These are phyloP conservation scores for Heritiera littoralis DNA, from an alignment of 345 rosid species.

Conservation along the genomic window DNA sequence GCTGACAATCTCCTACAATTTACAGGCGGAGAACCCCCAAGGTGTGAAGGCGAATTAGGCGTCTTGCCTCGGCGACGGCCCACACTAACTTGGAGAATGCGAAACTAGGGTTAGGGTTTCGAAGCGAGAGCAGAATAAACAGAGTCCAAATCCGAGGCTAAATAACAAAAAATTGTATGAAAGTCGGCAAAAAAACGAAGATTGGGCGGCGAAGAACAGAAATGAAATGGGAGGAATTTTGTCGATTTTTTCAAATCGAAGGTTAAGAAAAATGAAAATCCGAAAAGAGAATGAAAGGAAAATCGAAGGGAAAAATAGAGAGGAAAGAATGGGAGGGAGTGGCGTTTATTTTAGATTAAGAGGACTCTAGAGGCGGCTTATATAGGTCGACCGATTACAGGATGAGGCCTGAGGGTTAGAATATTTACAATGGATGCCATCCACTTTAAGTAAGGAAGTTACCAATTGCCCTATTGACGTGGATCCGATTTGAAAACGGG, in stretches of 20 bases:
- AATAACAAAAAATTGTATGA: neutral
- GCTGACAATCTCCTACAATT: neutral
- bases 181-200: neutral
- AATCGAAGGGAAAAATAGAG: neutral
- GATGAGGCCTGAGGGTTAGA: neutral
- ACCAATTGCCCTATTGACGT: neutral
- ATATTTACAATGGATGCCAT: conserved; percentile 7
- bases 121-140: neutral
- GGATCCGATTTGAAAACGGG: neutral
- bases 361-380: neutral
- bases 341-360: neutral
- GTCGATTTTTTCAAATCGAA: neutral
- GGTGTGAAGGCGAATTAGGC: neutral
- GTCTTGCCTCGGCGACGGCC: neutral
- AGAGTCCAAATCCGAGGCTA: neutral
- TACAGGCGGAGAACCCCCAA: neutral
- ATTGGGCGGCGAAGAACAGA: neutral
- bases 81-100: neutral
- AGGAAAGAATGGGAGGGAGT: neutral
- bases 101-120: conserved; percentile 15
- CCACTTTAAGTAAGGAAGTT: neutral
- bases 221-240: too few relatives aligned
- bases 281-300: neutral
- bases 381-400: neutral
- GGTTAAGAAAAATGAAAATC: neutral